These are phyloP conservation scores for Neurospora sp. DNA, from an alignment of 495 filamentous ascomycete genomes.

Conservation along the genomic window DNA sequence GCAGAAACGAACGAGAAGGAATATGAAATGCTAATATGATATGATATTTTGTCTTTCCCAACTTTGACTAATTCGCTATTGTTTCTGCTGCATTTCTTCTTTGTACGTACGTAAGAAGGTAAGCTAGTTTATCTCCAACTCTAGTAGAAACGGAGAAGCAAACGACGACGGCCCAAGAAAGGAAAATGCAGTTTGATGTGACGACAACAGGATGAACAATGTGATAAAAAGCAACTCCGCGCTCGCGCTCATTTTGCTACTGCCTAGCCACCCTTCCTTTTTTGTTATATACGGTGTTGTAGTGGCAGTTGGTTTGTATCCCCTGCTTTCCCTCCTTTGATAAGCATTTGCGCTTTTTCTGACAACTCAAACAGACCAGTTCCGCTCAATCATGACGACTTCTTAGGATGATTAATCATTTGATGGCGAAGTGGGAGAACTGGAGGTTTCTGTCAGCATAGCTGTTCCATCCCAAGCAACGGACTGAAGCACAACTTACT, in stretches of 20 bases:
- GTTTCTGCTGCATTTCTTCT: not conserved
- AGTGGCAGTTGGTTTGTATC: not conserved
- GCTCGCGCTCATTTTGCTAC: not conserved
- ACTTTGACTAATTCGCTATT: not conserved
- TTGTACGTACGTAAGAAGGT: not conserved
- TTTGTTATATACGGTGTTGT: not conserved
- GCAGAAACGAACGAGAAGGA: not conserved
- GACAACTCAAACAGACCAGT: not conserved
- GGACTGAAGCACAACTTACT: constrained; percentile 17
- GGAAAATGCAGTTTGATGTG: not conserved
- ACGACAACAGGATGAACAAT: not conserved
- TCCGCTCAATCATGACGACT: not conserved
- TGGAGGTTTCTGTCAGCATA: not conserved
- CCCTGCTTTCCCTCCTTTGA: not conserved
- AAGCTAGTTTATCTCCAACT: not conserved
- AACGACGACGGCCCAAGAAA: not conserved
- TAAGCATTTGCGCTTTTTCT: not conserved
- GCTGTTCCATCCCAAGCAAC: not conserved
- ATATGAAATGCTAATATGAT: not conserved
- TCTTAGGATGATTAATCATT: constrained; percentile 15
- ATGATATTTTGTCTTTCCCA: not conserved
- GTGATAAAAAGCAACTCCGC: not conserved
- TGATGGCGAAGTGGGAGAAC: constrained; percentile 27
- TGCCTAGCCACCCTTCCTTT: not conserved
- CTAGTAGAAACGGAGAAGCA: not conserved